Evolutionary conservation across 75 land plant species (phyloP), one percentile per base, ranked within the genome.

Genomic region (Cunninghamia lanceolata): DNA sequence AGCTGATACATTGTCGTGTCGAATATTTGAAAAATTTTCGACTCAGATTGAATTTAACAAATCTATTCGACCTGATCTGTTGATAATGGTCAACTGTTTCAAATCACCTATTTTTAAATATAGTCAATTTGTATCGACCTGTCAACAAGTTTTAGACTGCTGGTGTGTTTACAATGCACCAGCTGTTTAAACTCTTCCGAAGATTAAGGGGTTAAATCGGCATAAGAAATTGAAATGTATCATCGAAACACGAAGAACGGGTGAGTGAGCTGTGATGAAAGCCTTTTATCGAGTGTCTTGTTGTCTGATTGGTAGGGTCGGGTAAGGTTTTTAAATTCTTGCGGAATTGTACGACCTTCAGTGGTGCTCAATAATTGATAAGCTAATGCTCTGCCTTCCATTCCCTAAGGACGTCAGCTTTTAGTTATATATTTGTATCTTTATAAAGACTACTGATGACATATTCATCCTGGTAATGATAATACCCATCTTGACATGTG

Each of bases 401-500:
- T 78, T 78, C 47, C 82, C 43, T 28, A 43, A 21, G 14, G 47
- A 19, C 43, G 82, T 80, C 82, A 80, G 50, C 82, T 80, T 80
- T 80, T 46, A 80, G 82, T 80, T 80, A 80, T 80, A 25, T 80
- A 80, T 80, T 80, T 80, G 82, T 80, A 43, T 42, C 46, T 80
- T 80, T 42, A 42, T 42, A 80, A 80, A 21, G 68, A 63, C 47
- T n/a, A 40, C 50, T 42, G n/a, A 21, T 80, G 25, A 45, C 47
- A 43, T 42, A 43, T 28, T 46, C 82, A n/a, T 25, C 45, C 50
- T 21, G 8, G 30, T 80, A 45, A 80, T 42, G 82, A 40, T 78
- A 17, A 21, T 25, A 39, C 81, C 40, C 28, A 39, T 78, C 43
- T 19, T 4, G 6, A 21, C 40, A 40, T 39, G 81, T 38, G 42